A percentile compares a stretch with the other conserved stretches of the same genome.
These are phyloP conservation scores for Corchorus olitorius DNA, from an alignment of 345 rosid species.

Conservation along the genomic window DNA sequence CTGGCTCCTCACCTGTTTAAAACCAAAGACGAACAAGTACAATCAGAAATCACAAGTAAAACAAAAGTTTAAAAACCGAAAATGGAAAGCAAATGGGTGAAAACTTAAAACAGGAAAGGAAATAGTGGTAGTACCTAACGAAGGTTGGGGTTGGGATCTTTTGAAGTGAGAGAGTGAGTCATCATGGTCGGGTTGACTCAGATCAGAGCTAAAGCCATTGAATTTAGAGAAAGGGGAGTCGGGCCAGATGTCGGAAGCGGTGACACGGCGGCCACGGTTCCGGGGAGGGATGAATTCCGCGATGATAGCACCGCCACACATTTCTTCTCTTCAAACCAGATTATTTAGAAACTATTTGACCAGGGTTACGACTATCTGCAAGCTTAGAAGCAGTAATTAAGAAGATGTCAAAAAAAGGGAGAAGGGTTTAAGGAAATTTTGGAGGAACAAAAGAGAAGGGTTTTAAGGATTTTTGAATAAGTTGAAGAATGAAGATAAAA, in stretches of 20 bases:
- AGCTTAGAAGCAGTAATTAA: background rate
- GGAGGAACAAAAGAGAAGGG: background rate
- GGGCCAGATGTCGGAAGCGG: constrained; percentile 63
- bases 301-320: constrained; percentile 82
- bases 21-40: constrained; percentile 22
- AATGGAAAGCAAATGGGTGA: background rate
- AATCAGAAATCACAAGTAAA: background rate
- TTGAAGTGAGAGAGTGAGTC: constrained; percentile 23
- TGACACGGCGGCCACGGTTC: constrained; percentile 29
- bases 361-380: background rate
- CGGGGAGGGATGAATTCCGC: constrained; percentile 55
- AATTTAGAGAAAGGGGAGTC: constrained; percentile 29
- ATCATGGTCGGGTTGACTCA: background rate
- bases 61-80: background rate
- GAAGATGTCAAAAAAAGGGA: background rate
- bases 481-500: background rate
- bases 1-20: constrained; percentile 45
- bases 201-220: constrained; percentile 27
- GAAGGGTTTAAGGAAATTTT: constrained; percentile 3
- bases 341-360: background rate
- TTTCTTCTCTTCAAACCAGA: constrained; percentile 23
- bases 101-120: background rate
- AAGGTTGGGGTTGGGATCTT: constrained; percentile 31
- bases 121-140: constrained; percentile 40
- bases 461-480: background rate